Base-by-base conservation (phyloP, 768 basidiomycete species). In the Pulveroboletus sp. region DNA sequence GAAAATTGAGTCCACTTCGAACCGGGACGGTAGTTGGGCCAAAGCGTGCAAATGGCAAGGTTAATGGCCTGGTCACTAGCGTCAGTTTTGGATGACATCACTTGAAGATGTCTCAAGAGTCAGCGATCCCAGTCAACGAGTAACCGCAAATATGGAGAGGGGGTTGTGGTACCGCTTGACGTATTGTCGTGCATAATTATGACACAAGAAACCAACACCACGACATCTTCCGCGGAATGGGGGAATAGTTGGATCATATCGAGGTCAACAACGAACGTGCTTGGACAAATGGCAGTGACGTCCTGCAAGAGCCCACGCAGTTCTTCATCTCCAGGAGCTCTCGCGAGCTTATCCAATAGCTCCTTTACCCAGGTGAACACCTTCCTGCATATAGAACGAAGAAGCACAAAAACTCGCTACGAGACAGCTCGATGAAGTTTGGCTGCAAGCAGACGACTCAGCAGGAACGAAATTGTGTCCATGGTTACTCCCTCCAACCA, bases 401-500 rank as follows among this genome's bases (percentile, higher is more conserved):
- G 62, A 26, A 74, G 55, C 2, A 0, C 8, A 32, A 59, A 57
- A 4, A 56, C 59, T 6, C 45, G 64, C 10, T 33, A 4, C 8
- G 61, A 53, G n/a, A 72, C 30, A 1, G 31, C 32, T 5, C 31
- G 9, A 18, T 44, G n/a, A 4, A 17, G 33, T 15, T 44, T 56
- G 11, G 68, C 65, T 0, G 66, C 57, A 26, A 76, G 57, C 5
- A 77, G 47, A 8, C 77, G 73, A 52, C 55, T 46, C 7, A 61
- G 57, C 6, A 78, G 51, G 21, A 66, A 47, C 2, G 67, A 60
- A 21, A 70, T 60, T 3, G 65, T 72, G 50, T 61, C 46, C 49
- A 72, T 57, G 0, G 70, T 57, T 8, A 58, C 46, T 0, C 54
- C 58, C 49, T 71, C 64, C 42, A 66, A 54, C 78, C 78, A 79